A percentile compares a stretch with the other conserved stretches of the same genome.
Evolutionary conservation across 768 basidiomycete genomes (phyloP).

Genomic region (Leccinum truebloodii): DNA sequence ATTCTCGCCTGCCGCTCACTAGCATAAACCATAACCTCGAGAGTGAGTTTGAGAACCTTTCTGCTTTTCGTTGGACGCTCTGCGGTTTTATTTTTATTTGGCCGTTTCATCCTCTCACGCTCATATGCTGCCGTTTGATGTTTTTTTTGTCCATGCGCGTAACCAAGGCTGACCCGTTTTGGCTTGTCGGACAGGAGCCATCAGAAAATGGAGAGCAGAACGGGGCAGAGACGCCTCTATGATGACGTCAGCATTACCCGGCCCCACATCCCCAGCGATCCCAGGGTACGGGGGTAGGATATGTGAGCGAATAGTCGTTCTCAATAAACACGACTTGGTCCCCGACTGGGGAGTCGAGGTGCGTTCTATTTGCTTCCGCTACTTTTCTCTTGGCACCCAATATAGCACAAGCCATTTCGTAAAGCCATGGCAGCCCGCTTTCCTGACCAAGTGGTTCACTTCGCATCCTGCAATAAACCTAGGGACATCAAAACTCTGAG

Average conservation of each 20-base stretch:
- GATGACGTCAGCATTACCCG: constrained; percentile 37
- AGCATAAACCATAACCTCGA: constrained; percentile 92
- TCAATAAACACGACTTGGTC: constrained; percentile 93
- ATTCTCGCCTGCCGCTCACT: constrained; percentile 89
- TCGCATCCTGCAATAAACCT: constrained; percentile 70
- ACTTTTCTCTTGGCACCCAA: constrained; percentile 10
- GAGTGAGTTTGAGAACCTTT: constrained; percentile 45
- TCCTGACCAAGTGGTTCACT: constrained; percentile 67
- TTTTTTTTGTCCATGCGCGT: constrained; percentile 13
- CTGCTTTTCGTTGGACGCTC: neutral
- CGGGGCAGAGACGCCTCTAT: constrained; percentile 57
- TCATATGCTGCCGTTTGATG: neutral
- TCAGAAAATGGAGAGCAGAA: constrained; percentile 69
- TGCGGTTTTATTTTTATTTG: constrained; percentile 1
- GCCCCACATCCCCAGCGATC: constrained; percentile 1
- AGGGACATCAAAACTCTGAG: constrained; percentile 66
- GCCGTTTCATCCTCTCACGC: constrained; percentile 29
- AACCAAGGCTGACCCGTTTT: constrained; percentile 13
- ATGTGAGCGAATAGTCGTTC: constrained; percentile 86
- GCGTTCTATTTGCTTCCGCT: constrained; percentile 13
- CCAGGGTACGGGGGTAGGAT: constrained; percentile 35
- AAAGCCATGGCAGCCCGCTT: constrained; percentile 70
- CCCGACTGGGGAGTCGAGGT: constrained; percentile 89
- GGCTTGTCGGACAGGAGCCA: constrained; percentile 45
- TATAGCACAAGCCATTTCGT: constrained; percentile 61